Evolutionary conservation across 2,329 filamentous ascomycete species (phyloP), one percentile per base, ranked within the genome.

Genomic region (Diaporthe sp.): DNA sequence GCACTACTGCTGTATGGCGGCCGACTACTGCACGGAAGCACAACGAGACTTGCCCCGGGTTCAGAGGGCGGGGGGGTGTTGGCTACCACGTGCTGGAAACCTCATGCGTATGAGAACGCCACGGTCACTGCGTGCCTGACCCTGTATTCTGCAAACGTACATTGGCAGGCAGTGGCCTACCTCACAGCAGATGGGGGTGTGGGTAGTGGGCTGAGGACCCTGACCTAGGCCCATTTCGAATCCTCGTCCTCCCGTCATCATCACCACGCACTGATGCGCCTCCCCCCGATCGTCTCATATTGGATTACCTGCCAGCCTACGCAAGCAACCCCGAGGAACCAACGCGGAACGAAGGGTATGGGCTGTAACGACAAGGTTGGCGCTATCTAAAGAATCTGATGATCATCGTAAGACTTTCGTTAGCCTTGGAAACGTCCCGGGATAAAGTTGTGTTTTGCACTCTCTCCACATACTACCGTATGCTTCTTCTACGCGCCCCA

Each of bases 351-450:
- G 15, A 25, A 37, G 28, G 39, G 25, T 37, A 42, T 55, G 49
- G 60, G 34, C 25, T 25, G 13, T 10, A 9, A 17, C 25, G 25
- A 57, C 53, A 46, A 73, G 53, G 37, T 73, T 73, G 61, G 72
- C 60, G 72, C 72, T 70, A 73, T 44, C 72, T 57, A 70, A 39
- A 37, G 10, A 44, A 70, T 70, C 72, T 57, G 49, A 51, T 73
- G 28, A 73, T 73, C 28, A 73, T 73, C 72, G 57, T 70, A 73
- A 61, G 72, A 73, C 49, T 73, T 73, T 58, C 28, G 34, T 31
- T 22, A 10, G 22, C 46, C 31, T 42, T 25, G 65, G 49, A 39
- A 70, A 53, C 15, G 13, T 12, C n/a, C 46, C 34, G 34, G 34
- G 15, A n/a, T 13, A 25, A 4, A 25, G 31, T 17, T 3, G 37